Evolutionary conservation across 2,329 filamentous ascomycete species (phyloP), one percentile per base, ranked within the genome.

Genomic region (Passalora sequoiae): DNA sequence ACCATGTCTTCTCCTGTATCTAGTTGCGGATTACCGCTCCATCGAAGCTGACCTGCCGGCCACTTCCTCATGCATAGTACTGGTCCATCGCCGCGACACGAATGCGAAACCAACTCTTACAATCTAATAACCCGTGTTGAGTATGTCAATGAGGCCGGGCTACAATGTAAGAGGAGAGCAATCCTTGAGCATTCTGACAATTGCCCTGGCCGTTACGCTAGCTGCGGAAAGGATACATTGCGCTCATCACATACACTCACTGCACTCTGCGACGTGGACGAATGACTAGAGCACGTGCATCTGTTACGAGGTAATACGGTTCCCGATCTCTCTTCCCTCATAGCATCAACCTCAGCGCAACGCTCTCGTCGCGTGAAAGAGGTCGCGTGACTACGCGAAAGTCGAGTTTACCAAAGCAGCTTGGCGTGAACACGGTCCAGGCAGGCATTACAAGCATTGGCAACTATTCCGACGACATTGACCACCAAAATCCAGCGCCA

Each of bases 101-200:
- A n/a, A n/a, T n/a, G n/a, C n/a, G n/a, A n/a, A n/a, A 30, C 27
- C 10, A 46, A 66, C 79, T 84, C 80, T 78, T 75, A 74, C 77
- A 70, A 81, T 84, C 77, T 80, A 83, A 83, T 83, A 81, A 73
- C 78, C 77, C 78, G 65, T 70, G 56, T 54, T 54, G 58, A 71
- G 66, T 66, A 67, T 59, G 57, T 54, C 64, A 51, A 67, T 81
- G 75, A 72, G 73, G 68, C 64, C 66, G 79, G 78, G 80, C 83
- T 83, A 84, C 79, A 83, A 80, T 74, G 76, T 74, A 69, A 77
- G 80, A 83, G 80, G 65, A 86, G 62, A 84, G 51, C 43, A 60
- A 60, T 54, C 49, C 64, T 65, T 68, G 54, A 46, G 51, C 48
- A 49, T 46, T 43, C 35, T 50, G 55, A 57, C 52, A 55, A 57